Conservation (phyloP, 2,329 filamentous ascomycete genomes). For the Neonectria hederae region DNA sequence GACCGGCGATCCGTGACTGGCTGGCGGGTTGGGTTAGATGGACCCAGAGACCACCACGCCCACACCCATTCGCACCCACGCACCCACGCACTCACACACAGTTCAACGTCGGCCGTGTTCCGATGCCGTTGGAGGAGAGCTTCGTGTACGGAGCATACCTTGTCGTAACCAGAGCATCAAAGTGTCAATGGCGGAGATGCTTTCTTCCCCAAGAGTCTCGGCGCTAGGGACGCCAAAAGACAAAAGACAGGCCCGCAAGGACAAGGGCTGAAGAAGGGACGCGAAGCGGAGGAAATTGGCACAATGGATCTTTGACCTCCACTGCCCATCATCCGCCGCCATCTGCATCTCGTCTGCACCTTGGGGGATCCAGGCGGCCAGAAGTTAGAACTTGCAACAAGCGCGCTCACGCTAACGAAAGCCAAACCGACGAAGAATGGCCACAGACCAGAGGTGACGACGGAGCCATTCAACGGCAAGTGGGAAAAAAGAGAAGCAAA, state of each 20-base stretch:
- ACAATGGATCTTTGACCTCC: slow-evolving; percentile 27
- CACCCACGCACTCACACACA: slow-evolving; percentile 24
- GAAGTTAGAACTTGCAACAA: slow-evolving; percentile 39
- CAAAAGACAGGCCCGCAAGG: slow-evolving; percentile 10
- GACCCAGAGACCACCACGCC: slow-evolving; percentile 38
- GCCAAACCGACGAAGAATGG: slow-evolving; percentile 33
- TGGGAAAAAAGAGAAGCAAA: slow-evolving; percentile 32
- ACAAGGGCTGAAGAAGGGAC: slow-evolving; percentile 19
- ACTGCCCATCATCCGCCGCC: slow-evolving; percentile 31
- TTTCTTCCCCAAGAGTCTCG: slow-evolving; percentile 12
- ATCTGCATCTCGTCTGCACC: slow-evolving; percentile 32
- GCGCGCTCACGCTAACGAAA: slow-evolving; percentile 45
- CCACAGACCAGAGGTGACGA: slow-evolving; percentile 9
- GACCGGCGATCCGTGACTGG: slow-evolving; percentile 36
- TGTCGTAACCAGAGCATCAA: slow-evolving; percentile 29
- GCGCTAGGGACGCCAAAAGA: slow-evolving; percentile 17
- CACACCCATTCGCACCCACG: slow-evolving; percentile 26
- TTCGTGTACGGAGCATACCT: slow-evolving; percentile 27
- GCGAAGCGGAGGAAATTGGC: slow-evolving; percentile 25
- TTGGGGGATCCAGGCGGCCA: slow-evolving; percentile 26
- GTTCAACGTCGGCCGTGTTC: slow-evolving; percentile 39
- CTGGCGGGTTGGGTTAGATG: slow-evolving; percentile 32
- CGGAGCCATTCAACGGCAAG: background rate
- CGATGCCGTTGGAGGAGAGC: slow-evolving; percentile 32
- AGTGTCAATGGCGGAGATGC: slow-evolving; percentile 30